Conservation (phyloP, 2,329 filamentous ascomycete species). For the Ascochyta viciae-villosae region DNA sequence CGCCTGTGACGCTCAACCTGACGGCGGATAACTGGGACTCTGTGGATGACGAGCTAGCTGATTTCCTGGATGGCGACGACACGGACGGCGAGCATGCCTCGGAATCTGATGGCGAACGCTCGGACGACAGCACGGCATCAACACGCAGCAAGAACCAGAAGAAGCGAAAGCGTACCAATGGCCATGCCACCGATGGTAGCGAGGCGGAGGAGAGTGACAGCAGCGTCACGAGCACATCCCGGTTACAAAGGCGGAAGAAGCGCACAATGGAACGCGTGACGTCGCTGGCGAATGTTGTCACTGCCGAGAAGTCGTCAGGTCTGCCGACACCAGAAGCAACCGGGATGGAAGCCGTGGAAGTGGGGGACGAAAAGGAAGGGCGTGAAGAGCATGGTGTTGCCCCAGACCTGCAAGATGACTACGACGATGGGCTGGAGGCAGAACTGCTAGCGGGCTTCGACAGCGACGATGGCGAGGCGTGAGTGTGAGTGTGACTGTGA, state of each 20-base stretch:
- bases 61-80: constrained; percentile 67
- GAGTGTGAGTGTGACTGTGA: constrained; percentile 4
- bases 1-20: constrained; percentile 35
- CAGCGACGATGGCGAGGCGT: constrained; percentile 30
- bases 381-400: constrained; percentile 38
- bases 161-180: constrained; percentile 47
- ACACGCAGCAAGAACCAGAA: constrained; percentile 33
- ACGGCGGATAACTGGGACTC: constrained; percentile 52
- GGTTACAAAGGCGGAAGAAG: constrained; percentile 57
- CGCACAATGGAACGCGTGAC: constrained; percentile 56
- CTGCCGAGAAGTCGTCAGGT: constrained; percentile 49
- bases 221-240: constrained; percentile 46
- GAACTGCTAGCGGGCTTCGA: constrained; percentile 53
- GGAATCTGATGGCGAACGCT: constrained; percentile 44
- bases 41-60: constrained; percentile 74
- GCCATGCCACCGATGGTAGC: constrained; percentile 40
- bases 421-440: constrained; percentile 60
- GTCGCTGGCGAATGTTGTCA: constrained; percentile 54
- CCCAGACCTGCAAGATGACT: constrained; percentile 55
- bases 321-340: constrained; percentile 51
- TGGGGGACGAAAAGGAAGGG: constrained; percentile 54
- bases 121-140: constrained; percentile 35
- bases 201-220: constrained; percentile 53
- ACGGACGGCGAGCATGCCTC: constrained; percentile 42
- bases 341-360: constrained; percentile 38